Conservation (phyloP, 2,329 filamentous ascomycete genomes). For the Colletotrichum acutatum region DNA sequence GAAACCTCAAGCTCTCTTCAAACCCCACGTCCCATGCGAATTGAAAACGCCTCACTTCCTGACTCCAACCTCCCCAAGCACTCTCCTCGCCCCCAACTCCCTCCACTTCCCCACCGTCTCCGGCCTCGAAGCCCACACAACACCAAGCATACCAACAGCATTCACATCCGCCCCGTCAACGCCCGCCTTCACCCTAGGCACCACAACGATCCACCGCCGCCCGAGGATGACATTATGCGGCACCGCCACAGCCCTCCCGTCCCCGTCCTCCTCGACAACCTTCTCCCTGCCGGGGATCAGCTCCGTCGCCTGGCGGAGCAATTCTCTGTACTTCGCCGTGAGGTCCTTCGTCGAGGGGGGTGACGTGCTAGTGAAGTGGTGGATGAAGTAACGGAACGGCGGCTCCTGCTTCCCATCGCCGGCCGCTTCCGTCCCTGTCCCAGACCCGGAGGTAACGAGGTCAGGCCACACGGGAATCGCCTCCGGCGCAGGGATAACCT, state of each 20-base stretch:
- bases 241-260: constrained; percentile 32
- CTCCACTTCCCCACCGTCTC: constrained; percentile 47
- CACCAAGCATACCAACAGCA: constrained; percentile 59
- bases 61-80: constrained; percentile 51
- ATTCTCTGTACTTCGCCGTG: constrained; percentile 39
- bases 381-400: constrained; percentile 49
- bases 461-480: constrained; percentile 43
- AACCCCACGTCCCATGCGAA: no score
- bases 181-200: constrained; percentile 52
- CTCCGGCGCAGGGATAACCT: constrained; percentile 49
- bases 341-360: constrained; percentile 25
- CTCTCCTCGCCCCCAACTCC: constrained; percentile 46
- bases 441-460: background rate
- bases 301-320: constrained; percentile 40
- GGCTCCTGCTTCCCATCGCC: constrained; percentile 31
- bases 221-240: constrained; percentile 60
- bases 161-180: constrained; percentile 54
- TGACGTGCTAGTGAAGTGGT: constrained; percentile 39
- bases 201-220: constrained; percentile 56
- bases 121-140: constrained; percentile 47
- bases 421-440: no score
- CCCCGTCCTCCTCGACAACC: constrained; percentile 1
- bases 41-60: background rate
- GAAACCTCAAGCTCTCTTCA: no score
- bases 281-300: constrained; percentile 14